Conservation (phyloP, 2,329 filamentous ascomycete genomes). For the Ceratocystis papillata region DNA sequence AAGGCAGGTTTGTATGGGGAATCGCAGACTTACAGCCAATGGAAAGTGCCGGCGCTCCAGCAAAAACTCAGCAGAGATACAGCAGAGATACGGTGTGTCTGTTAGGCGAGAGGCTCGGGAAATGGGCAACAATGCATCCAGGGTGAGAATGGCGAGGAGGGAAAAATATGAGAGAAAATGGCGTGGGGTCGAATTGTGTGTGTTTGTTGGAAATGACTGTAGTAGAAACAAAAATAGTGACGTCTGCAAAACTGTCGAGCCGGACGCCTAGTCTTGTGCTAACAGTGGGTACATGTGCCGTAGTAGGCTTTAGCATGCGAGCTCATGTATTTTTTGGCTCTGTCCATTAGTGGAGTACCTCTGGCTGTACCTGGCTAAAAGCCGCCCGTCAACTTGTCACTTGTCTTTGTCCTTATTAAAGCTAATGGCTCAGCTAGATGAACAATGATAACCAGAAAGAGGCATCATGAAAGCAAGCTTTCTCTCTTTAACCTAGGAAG, state of each 20-base stretch:
- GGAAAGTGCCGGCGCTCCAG: neutral
- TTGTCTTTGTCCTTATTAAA: neutral
- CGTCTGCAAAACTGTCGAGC: neutral
- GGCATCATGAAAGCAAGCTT: conserved; percentile 1
- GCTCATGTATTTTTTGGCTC: neutral
- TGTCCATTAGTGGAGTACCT: neutral
- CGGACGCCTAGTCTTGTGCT: conserved; percentile 21
- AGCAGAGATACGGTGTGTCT: neutral
- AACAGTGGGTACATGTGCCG: conserved; percentile 20
- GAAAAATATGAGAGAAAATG: conserved; percentile 11
- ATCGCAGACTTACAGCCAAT: conserved; percentile 10
- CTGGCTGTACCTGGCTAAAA: neutral
- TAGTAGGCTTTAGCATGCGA: neutral
- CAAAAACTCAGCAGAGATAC: too few relatives aligned
- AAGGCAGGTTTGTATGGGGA: neutral
- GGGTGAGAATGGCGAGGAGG: neutral
- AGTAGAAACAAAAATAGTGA: conserved; percentile 4
- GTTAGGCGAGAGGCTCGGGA: neutral
- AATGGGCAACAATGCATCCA: neutral
- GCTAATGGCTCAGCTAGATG: neutral
- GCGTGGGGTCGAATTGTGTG: conserved; percentile 7
- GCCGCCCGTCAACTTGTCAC: too few relatives aligned
- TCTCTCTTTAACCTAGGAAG: neutral
- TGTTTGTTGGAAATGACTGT: conserved; percentile 4
- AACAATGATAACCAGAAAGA: too few relatives aligned